Evolutionary conservation across 2,329 filamentous ascomycete species (phyloP), one percentile per base, ranked within the genome.

Genomic region (Monilinia laxa): DNA sequence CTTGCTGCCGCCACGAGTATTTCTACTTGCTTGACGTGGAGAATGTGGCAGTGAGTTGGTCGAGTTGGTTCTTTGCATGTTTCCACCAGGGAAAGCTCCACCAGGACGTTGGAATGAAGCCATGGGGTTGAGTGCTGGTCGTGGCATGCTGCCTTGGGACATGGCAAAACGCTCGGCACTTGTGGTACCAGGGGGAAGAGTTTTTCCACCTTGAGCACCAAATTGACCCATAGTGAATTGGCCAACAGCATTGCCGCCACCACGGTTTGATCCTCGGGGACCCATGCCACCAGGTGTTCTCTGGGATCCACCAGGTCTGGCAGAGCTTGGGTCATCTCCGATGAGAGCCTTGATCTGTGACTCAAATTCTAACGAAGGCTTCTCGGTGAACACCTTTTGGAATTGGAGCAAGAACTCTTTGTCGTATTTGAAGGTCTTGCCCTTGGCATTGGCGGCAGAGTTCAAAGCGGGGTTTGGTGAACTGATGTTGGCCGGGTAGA

Each of bases 331-430:
- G 67, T 90, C 87, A 71, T 97, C 93, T 67, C 94, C 94, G 71
- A 99, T 88, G 78, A 82, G 90, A 84, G 80, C 90, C 89, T 85
- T 94, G 84, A 99, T 88, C 75, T 95, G 93, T 71, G 89, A 84
- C 76, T 96, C 91, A 87, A 97, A 99, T 76, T 98, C 94, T 54
- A 93, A 79, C 0, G 93, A 96, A 18, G 95, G 95, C 81, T 97
- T 96, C 82, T 99, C 95, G 70, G 92, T 96, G 81, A 97, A 99
- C 25, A 97, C 92, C 73, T 87, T 87, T 81, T 97, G 92, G 84
- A 99, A 99, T 77, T 99, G 95, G 40, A 99, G 84, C 80, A 99
- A 82, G 83, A 99, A 99, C 74, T 90, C 89, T 75, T 93, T 91
- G 80, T 98, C 93, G 79, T 99, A 99, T 78, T 96, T 93, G 82